phyloP scores from a whole-genome alignment of 148 eudicot species.

The Vaccinium darrowii region DNA sequence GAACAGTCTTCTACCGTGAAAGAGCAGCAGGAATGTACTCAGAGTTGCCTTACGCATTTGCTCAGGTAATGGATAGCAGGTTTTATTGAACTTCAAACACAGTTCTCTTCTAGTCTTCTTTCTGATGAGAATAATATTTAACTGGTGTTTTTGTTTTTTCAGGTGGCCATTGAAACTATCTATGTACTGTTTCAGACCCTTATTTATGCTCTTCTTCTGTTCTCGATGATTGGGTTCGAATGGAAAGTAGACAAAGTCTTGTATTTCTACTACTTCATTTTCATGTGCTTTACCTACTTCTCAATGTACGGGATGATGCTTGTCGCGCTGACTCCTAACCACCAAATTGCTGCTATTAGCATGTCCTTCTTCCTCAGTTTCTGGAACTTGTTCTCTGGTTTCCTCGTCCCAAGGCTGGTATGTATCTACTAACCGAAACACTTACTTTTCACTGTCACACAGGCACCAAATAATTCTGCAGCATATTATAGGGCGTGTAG shows the following conservation, averaged over 20 bases:
- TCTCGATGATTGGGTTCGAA: constrained; percentile 24
- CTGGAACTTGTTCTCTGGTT: constrained; percentile 32
- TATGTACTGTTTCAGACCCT: constrained; percentile 21
- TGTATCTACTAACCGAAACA: constrained; percentile 1
- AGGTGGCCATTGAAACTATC: constrained; percentile 28
- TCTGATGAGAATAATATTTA: not conserved
- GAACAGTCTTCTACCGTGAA: constrained; percentile 20
- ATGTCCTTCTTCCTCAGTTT: constrained; percentile 40
- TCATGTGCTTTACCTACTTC: constrained; percentile 17
- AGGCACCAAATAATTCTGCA: not conserved
- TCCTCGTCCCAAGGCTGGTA: constrained; percentile 23
- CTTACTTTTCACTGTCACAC: not conserved
- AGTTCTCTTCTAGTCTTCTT: not conserved
- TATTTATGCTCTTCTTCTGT: constrained; percentile 19
- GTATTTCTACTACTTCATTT: constrained; percentile 25
- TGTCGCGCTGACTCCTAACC: constrained; percentile 23
- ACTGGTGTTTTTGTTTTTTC: not conserved
- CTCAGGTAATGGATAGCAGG: constrained; percentile 6
- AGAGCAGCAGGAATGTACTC: not conserved
- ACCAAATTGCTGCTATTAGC: constrained; percentile 21
- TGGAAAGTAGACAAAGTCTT: constrained; percentile 18
- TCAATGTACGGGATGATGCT: constrained; percentile 21
- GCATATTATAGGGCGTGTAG: not conserved
- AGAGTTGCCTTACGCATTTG: constrained; percentile 17
- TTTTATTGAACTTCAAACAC: not conserved